Conservation (phyloP, 2,329 filamentous ascomycete genomes). For the Phoma herbarum region DNA sequence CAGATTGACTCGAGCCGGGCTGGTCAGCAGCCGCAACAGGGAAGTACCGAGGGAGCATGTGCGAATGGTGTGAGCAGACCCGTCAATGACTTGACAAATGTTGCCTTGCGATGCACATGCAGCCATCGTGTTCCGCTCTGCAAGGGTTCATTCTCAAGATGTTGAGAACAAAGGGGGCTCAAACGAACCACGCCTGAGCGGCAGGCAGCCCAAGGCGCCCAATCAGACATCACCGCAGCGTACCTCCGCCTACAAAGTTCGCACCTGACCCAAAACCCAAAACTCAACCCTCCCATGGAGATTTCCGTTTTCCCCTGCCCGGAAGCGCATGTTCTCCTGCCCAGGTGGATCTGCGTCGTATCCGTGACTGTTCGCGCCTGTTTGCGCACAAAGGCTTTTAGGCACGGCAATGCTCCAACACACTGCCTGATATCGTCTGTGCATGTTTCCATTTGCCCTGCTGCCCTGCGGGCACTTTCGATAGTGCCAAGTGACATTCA, state of each 20-base stretch:
- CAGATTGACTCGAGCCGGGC: not conserved
- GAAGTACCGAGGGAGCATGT: constrained; percentile 18
- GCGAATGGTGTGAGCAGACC: not conserved
- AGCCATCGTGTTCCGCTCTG: not conserved
- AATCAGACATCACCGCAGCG: constrained; percentile 13
- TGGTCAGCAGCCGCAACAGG: constrained; percentile 4
- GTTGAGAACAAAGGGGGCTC: not conserved
- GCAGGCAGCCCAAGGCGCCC: constrained; percentile 7
- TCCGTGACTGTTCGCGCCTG: not conserved
- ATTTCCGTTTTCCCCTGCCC: constrained; percentile 8
- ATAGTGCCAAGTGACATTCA: constrained; percentile 14
- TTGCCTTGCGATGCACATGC: not conserved
- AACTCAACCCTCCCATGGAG: constrained; percentile 10
- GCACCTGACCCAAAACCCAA: not conserved
- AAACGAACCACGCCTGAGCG: not conserved
- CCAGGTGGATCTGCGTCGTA: constrained; percentile 11
- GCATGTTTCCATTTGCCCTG: constrained; percentile 18
- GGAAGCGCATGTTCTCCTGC: constrained; percentile 3
- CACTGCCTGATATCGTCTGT: constrained; percentile 16
- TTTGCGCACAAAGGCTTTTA: not conserved
- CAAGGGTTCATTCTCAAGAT: not conserved
- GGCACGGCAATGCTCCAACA: constrained; percentile 4
- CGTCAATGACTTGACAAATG: not conserved
- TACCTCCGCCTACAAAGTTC: constrained; percentile 7
- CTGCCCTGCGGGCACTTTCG: constrained; percentile 2